These are phyloP conservation scores for Chlorella sp. DNA, from an alignment of 139 green algal species.

Conservation along the genomic window DNA sequence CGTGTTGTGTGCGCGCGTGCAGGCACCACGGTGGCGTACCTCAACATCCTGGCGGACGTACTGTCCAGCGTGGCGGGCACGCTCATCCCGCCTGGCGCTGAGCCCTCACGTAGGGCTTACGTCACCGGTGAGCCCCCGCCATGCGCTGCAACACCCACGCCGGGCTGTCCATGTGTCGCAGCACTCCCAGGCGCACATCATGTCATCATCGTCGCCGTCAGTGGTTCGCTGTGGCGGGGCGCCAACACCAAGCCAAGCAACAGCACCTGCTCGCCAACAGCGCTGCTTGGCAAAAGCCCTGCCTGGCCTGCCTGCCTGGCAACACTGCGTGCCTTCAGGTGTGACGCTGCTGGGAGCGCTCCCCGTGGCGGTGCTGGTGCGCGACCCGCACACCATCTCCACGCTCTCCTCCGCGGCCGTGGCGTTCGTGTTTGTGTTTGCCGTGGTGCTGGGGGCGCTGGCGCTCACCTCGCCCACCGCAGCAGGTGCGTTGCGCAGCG, in stretches of 20 bases:
- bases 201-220: no score
- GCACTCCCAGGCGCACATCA: no score
- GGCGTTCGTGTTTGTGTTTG: constrained; percentile 37
- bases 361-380: constrained; percentile 64
- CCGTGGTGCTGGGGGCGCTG: background rate
- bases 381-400: constrained; percentile 46
- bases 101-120: constrained; percentile 61
- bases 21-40: constrained; percentile 63
- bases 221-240: no score
- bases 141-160: no score
- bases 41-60: constrained; percentile 79
- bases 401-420: constrained; percentile 55
- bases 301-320: no score
- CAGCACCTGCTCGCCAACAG: no score
- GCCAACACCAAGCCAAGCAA: no score
- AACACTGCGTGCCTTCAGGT: no score
- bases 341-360: constrained; percentile 61
- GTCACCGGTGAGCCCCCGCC: constrained; percentile 28
- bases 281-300: no score
- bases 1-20: background rate
- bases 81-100: constrained; percentile 70
- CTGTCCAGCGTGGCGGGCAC: constrained; percentile 66
- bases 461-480: background rate
- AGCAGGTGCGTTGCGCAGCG: no score
- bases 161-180: no score